Evolutionary conservation across 2,329 filamentous ascomycete species (phyloP).

Genomic region (Cercospora canescens): DNA sequence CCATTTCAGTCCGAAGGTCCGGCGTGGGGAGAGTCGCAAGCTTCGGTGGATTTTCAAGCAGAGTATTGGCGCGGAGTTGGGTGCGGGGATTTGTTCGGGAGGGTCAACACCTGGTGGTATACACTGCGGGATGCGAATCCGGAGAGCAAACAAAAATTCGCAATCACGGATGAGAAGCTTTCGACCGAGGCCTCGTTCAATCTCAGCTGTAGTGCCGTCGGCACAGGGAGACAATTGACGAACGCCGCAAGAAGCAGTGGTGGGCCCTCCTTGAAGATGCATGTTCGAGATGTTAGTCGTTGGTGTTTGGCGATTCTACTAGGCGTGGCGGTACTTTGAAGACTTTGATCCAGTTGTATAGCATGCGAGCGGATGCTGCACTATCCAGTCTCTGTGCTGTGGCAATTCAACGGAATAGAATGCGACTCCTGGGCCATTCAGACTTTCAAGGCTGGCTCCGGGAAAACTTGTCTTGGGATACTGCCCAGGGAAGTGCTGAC

Average conservation of each 20-base stretch:
- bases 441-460: too few relatives aligned
- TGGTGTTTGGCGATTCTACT: neutral
- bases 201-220: constrained; percentile 1
- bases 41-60: constrained; percentile 67
- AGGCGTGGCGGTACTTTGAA: neutral
- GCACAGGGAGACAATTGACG: neutral
- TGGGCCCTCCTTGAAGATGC: neutral
- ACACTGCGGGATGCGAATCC: constrained; percentile 13
- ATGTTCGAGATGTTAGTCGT: neutral
- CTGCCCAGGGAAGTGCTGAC: too few relatives aligned
- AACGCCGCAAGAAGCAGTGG: neutral
- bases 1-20: constrained; percentile 73
- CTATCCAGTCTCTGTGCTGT: too few relatives aligned
- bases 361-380: too few relatives aligned
- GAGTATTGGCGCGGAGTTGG: constrained; percentile 77
- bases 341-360: neutral
- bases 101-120: constrained; percentile 66
- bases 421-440: too few relatives aligned
- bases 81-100: constrained; percentile 67
- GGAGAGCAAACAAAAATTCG: constrained; percentile 7
- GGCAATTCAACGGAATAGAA: too few relatives aligned
- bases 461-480: too few relatives aligned
- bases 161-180: constrained; percentile 6
- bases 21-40: constrained; percentile 60
- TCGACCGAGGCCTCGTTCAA: neutral